Base-by-base conservation (phyloP, 2,329 filamentous ascomycete species). In the Xylariaceae sp. region DNA sequence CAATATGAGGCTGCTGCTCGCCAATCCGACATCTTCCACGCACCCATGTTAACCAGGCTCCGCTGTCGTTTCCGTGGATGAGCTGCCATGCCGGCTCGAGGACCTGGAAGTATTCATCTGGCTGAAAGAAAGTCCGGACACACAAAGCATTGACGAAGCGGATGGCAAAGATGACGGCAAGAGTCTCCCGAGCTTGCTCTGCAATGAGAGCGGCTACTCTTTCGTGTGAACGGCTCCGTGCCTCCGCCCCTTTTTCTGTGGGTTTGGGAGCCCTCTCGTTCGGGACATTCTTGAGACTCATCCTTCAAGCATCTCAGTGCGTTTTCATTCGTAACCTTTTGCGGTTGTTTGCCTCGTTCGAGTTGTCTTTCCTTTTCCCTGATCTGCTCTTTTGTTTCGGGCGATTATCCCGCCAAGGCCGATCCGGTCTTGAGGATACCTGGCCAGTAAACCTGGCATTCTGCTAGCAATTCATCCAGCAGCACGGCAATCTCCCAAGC, bases 11-110 rank as follows among this genome's bases (percentile, higher is more conserved):
- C 36, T 39, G 39, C 39, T 37, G 16, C 15, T 41, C 40, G 41
- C 21, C 41, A 40, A 42, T 29, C 16, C 15, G 16, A 40, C 26
- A 53, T 22, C 12, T 40, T 53, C 13, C 41, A 74, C 80, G 66
- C 78, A 95, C 92, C 94, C 94, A 99, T 58, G 94, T 99, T 65
- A 96, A 80, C 89, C 92, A 99, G 26, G 92, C 89, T 58, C 88
- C 88, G 70, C 86, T 88, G 13, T 78, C 69, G 2, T 76, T 67
- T 19, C 92, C 92, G 77, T 96, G 96, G 2, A 88, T 88, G 51
- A 94, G 79, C 64, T 85, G 78, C 92, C 92, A 97, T 61, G 94
- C 94, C 49, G 94, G 92, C 74, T 99, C 94, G 42, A 97, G 81
- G 1, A 91, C 88, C 69, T 99, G 94, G 67, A 94, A 99, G 76